Evolutionary conservation across 768 basidiomycete genomes (phyloP), one percentile per base, ranked within the genome.

Genomic region (Leucosporidium creatinivorum): DNA sequence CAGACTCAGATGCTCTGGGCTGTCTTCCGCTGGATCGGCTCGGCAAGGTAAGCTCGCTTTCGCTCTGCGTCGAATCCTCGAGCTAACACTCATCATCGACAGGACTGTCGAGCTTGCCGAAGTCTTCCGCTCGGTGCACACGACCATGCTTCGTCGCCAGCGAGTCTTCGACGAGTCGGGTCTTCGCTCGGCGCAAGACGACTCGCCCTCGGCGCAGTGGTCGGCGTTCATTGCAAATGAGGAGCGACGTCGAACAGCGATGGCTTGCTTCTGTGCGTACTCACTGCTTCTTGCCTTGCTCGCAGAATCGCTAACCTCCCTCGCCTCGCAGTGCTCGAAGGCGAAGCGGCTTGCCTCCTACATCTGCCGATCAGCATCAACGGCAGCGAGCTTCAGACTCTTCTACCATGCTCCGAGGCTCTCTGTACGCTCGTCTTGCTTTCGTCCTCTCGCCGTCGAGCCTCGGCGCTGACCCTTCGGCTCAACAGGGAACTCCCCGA

Each of bases 161-260:
- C 26, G 39, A 1, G 54, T 56, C 52, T 63, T 63, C 15, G 39
- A 44, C 39, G 39, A 44, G 39, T 44, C 39, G 39, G 39, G 39
- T 44, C 39, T 28, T 19, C 13, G 12, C 44, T 13, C 26, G 12
- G n/a, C 12, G 23, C 54, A 36, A 1, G 2, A 19, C 18, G 30
- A 52, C 6, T 4, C 28, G 39, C 52, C 18, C 21, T 28, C 2
- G 2, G 62, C 52, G 25, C 62, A 63, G 21, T 63, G 62, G 62
- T 30, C 18, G 8, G 52, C 39, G 4, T 63, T 63, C 54, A 48
- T 63, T 25, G 28, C 54, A 7, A 55, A 55, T 23, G 62, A 63
- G 54, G 62, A 63, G 54, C 25, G 62, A 3, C 36, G 52, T 4
- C 25, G 62, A 26, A 63, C 62, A 0, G 62, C 52, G 1, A 54